Base-by-base conservation (phyloP, 257 asterid species). In the Craterostigma plantagineum region DNA sequence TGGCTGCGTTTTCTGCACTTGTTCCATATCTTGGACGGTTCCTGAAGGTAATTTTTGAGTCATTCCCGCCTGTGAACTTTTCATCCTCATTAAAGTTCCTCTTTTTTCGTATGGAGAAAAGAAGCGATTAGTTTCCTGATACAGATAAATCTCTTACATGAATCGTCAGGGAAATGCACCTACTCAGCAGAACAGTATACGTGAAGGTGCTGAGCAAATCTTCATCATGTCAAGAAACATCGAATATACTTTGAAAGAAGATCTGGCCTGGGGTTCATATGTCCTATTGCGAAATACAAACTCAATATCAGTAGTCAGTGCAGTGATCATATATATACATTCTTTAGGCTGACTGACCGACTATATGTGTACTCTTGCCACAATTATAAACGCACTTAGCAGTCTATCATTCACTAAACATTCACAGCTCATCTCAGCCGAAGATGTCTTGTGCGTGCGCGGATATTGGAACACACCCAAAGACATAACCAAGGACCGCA, bases 221-320 rank as follows among this genome's bases (percentile, higher is more conserved):
- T 90, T 90, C 59, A 54, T 63, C 43, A 70, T 90, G 73, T 65
- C 95, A 5, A 59, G 47, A 34, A 50, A 64, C 35, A 69, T 72
- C 42, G 61, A 73, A 2, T 70, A 71, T 44, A 53, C 61, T 37
- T 38, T 70, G 48, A 90, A 65, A 61, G 98, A 83, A 57, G 83
- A 90, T 61, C 58, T 90, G 75, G 98, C 98, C 54, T 90, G 98
- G 98, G 95, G 79, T 57, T 65, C 98, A 11, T 90, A 77, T 23
- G 68, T 66, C 48, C 59, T 90, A 34, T 45, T 83, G 64, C 95
- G 92, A 16, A 83, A 79, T 61, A 82, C 98, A 48, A 83, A 76
- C 63, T 64, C 95, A n/a, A 53, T 73, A 57, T 77, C 95, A 7
- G 94, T 77, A 92, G 95, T 90, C 54, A 51, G 78, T n/a, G n/a